phyloP scores from a whole-genome alignment of 23 red algal genomes.

The Gracilaria domingensis region DNA sequence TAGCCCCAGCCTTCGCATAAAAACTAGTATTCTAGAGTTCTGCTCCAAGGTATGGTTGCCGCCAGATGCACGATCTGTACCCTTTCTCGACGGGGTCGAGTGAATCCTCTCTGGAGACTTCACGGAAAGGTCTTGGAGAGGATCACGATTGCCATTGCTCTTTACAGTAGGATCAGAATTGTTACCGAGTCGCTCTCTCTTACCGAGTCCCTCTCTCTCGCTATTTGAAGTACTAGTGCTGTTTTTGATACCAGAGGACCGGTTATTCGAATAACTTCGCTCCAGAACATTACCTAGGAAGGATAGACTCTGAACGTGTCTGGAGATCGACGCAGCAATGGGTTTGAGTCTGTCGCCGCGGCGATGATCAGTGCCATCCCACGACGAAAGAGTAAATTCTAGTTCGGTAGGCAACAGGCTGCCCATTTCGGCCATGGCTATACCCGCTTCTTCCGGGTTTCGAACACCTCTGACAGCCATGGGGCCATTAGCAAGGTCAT shows the following conservation, averaged over 20 bases:
- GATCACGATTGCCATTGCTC: not conserved
- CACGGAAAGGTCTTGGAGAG: not conserved
- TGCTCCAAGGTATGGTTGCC: not conserved
- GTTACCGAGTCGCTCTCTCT: not conserved
- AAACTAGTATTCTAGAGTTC: not conserved
- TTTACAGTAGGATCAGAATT: not conserved
- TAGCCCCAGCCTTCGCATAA: slow-evolving; percentile 35
- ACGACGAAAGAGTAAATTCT: slow-evolving; percentile 59
- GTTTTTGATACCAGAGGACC: not conserved
- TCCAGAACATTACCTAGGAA: not conserved
- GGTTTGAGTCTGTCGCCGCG: slow-evolving; percentile 1
- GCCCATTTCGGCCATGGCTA: slow-evolving; percentile 56
- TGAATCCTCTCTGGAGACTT: not conserved
- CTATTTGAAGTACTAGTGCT: slow-evolving; percentile 8
- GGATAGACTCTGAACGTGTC: not conserved
- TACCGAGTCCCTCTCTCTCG: not conserved
- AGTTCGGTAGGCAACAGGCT: slow-evolving; percentile 49
- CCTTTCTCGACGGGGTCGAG: not conserved
- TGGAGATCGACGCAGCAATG: not conserved
- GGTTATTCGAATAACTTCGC: not conserved
- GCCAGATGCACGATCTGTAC: not conserved
- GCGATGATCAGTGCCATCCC: slow-evolving; percentile 42
- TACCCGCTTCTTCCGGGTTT: slow-evolving; percentile 39
- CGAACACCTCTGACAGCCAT: not conserved
- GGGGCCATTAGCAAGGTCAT: not conserved